phyloP scores from a whole-genome alignment of 129 eudicot species.

The Ambrosia artemisiifolia region DNA sequence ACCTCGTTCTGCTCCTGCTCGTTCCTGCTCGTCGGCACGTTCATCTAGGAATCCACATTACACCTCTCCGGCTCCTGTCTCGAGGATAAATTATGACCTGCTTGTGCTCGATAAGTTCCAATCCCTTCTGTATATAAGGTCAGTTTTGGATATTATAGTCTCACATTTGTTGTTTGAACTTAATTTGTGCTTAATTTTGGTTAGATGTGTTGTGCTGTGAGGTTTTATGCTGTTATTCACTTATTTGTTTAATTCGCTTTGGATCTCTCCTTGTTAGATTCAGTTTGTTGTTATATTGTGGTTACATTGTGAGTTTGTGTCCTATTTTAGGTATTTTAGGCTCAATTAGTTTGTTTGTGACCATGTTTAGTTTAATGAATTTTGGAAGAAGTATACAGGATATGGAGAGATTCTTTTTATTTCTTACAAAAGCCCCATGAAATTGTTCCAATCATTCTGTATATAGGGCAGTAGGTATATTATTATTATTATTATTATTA shows the following conservation, averaged over 20 bases:
- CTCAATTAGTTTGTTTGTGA: conserved; percentile 10
- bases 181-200: conserved; percentile 7
- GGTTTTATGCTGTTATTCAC: not conserved
- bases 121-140: too few species aligned
- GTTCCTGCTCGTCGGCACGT: too few species aligned
- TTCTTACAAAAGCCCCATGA: too few species aligned
- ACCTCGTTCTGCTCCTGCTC: too few species aligned
- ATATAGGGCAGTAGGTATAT: too few species aligned
- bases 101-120: too few species aligned
- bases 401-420: not conserved
- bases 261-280: conserved; percentile 36
- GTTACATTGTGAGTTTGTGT: conserved; percentile 9
- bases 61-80: too few species aligned
- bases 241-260: not conserved
- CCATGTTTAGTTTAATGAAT: not conserved
- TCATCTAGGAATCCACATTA: too few species aligned
- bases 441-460: too few species aligned
- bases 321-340: conserved; percentile 12
- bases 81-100: too few species aligned
- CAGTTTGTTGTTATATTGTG: conserved; percentile 8
- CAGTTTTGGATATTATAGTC: not conserved
- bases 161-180: conserved; percentile 13
- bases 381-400: not conserved
- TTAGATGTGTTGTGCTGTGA: not conserved
- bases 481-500: too few species aligned